Base-by-base conservation (phyloP, 2,329 filamentous ascomycete genomes). In the Tolypocladium capitatum region DNA sequence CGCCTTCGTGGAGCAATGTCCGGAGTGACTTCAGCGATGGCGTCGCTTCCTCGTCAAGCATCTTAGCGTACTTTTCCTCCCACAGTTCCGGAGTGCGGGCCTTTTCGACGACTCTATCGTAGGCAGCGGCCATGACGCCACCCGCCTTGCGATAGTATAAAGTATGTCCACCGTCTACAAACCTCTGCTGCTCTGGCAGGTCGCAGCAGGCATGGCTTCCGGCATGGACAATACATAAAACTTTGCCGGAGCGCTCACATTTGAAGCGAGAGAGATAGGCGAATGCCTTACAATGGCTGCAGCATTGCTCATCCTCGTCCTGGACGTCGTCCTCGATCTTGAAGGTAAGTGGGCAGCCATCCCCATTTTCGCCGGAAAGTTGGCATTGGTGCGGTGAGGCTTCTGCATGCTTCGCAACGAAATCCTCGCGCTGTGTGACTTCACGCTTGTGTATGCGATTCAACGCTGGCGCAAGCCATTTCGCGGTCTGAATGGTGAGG, bases 301-400 rank as follows among this genome's bases (percentile, higher is more conserved):
- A 98, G 68, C 92, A 97, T 52, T 92, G 86, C 62, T 94, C 89
- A 55, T 96, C 89, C 54, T 97, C 91, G 60, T 98, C 92, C 4
- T 84, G 78, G 1, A 94, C 77, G 57, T 92, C 71, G 48, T 92
- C 83, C 53, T 86, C 76, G 48, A 86, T 62, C 58, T 81, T 71
- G 56, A 85, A 78, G 6, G 68, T 68, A 46, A 89, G 68, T 2
- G 76, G 70, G 54, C 82, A 86, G 40, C 70, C 61, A 16, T 72
- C 69, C 18, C 72, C 63, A 46, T 70, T 64, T 43, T 70, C 70
- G 5, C 68, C 68, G 27, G 68, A 48, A 14, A 58, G 45, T 9
- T 54, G 65, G 57, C 82, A 84, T 8, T 67, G 64, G 56, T 84
- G 80, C 14, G 71, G 65, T 7, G 65, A 64, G 21, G 63, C 58